Evolutionary conservation across 2,329 filamentous ascomycete species (phyloP), one percentile per base, ranked within the genome.

Genomic region (Massarina eburnea): DNA sequence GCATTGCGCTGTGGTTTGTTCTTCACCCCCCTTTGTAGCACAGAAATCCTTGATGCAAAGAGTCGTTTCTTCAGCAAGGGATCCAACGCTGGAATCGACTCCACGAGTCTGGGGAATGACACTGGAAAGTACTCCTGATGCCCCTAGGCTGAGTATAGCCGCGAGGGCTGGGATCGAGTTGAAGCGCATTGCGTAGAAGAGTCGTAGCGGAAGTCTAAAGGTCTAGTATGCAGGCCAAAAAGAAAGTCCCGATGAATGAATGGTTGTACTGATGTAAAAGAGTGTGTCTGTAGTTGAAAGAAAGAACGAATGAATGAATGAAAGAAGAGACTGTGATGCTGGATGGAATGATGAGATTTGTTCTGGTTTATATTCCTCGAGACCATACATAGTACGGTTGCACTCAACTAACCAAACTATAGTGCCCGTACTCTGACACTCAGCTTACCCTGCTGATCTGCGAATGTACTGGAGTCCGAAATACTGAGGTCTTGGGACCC

Each of bases 1-100:
- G 20, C 41, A 43, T 10, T 35, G 20, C 30, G 19, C 37, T 8
- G 14, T 24, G 17, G 30, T 29, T n/a, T n/a, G 36, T 39, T 39
- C 17, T 39, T 39, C 8, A 26, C 26, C 36, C 17, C n/a, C 17
- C n/a, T 24, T 39, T n/a, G 36, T 22, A 39, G 36, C 36, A 39
- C 36, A 39, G 20, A 39, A 39, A 39, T 39, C 36, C 14, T 39
- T 39, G 36, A 39, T 39, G 36, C 36, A 39, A 26, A 22, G 21
- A 15, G 21, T 39, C 21, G 21, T n/a, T 26, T 39, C 36, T 39
- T 39, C 21, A 24, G 18, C 24, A 39, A 39, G 36, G 21, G 20
- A 24, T 39, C 21, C 36, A 39, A 20, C 21, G 8, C 21, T 22
- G 8, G 36, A 29, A 12, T 24, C 4, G 12, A 39, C 36, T 39